phyloP scores from a whole-genome alignment of 257 asterid genomes.

The Paulownia fortunei region DNA sequence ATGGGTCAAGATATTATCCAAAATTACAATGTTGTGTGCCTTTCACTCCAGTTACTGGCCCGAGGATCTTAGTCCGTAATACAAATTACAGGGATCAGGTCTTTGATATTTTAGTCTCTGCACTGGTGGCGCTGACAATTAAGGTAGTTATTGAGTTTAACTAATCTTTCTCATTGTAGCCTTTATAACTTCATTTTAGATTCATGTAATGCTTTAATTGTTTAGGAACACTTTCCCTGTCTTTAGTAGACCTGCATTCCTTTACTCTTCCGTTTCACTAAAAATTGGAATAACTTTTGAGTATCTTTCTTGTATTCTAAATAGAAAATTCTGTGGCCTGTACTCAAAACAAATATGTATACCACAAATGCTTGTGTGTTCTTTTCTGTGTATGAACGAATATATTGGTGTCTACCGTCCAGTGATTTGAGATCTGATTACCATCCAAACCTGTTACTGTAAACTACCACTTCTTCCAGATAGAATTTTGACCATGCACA shows the following conservation, averaged over 20 bases:
- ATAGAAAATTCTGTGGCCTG: background rate
- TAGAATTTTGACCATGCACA: conserved; percentile 6
- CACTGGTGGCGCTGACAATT: conserved; percentile 75
- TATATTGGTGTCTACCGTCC: background rate
- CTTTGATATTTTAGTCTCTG: conserved; percentile 86
- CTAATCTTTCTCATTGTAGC: conserved; percentile 11
- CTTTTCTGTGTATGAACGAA: background rate
- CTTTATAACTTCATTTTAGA: background rate
- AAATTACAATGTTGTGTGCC: conserved; percentile 91
- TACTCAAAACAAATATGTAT: background rate
- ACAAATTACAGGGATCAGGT: conserved; percentile 70
- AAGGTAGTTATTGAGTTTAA: conserved; percentile 55
- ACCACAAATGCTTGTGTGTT: background rate
- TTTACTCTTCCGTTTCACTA: conserved; percentile 21
- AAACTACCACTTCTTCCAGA: background rate
- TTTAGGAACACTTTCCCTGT: background rate
- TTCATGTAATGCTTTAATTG: conserved; percentile 21
- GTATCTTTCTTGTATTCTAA: background rate
- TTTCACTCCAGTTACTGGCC: conserved; percentile 95
- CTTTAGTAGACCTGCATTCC: background rate
- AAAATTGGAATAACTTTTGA: background rate
- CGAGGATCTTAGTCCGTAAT: conserved; percentile 87
- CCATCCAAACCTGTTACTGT: background rate
- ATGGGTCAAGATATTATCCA: conserved; percentile 92
- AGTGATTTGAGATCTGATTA: background rate